Base-by-base conservation (phyloP, 2,329 filamentous ascomycete genomes). In the Niveomyces coronatus region DNA sequence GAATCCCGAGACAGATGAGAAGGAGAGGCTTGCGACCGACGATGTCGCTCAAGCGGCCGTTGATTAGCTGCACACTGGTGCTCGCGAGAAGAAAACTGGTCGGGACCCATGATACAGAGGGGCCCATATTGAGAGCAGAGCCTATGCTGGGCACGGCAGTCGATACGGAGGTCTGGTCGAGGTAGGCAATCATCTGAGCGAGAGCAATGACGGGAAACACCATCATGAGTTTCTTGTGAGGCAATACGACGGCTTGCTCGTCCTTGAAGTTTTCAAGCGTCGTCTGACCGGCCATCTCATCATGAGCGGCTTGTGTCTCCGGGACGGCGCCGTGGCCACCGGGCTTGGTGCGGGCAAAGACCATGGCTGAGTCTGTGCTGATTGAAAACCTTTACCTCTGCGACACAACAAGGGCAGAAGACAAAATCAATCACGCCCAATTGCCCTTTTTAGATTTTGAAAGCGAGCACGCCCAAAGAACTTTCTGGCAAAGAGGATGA, bases 81-180 rank as follows among this genome's bases (percentile, higher is more conserved):
- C 52, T 55, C 1, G 61, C 57, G 11, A 62, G 53, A 11, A 57
- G 53, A 34, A 51, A 64, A 33, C 51, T 61, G n/a, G 54, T 58
- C 14, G 58, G 57, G 1, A 57, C 51, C 58, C 57, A 61, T 0
- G 53, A 53, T 4, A 49, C 56, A 3, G 57, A 52, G 1, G 53
- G 47, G 1, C 51, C 53, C 0, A 57, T 53, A 19, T 53, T 41
- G 1, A 62, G 44, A 0, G 56, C 55, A 4, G 36, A 41, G 0
- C 56, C 55, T 1, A 62, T 64, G 3, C 65, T 62, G 3, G 64
- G 60, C 0, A 57, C 45, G 0, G 57, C 52, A 0, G 56, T 58
- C 1, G 53, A 52, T 3, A 62, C 53, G 14, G 53, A 48, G 16
- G 57, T 54, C 43, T 65, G 52, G 48, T 65, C 56, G 35, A 63